Evolutionary conservation across 2,329 filamentous ascomycete genomes (phyloP).

Genomic region (Fusarium armeniacum): DNA sequence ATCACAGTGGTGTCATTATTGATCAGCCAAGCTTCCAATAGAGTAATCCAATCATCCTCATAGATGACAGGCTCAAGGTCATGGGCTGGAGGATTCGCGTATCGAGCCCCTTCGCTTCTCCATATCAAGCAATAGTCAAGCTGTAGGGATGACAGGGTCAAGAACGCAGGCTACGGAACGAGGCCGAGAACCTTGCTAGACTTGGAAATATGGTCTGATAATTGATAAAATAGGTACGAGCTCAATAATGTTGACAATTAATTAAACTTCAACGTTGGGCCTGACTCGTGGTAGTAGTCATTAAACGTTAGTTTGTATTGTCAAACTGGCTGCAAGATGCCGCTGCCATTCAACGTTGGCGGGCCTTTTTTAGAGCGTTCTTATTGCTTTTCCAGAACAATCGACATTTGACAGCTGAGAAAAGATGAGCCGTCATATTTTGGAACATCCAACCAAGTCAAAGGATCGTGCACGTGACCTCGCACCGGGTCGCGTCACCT

Average conservation of each 20-base stretch:
- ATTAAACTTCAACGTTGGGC: not conserved
- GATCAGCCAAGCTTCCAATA: conserved; percentile 35
- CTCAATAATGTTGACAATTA: not conserved
- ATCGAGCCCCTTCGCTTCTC: conserved; percentile 32
- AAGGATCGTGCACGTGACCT: conserved; percentile 48
- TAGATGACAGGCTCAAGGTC: not conserved
- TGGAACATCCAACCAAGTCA: no score
- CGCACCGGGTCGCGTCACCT: conserved; percentile 50
- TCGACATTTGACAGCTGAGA: conserved; percentile 16
- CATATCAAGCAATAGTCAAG: conserved; percentile 9
- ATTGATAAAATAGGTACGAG: conserved; percentile 1
- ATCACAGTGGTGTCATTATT: conserved; percentile 40
- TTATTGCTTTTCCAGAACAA: conserved; percentile 31
- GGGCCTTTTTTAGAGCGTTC: conserved; percentile 10
- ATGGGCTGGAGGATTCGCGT: conserved; percentile 20
- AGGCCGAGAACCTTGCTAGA: conserved; percentile 31
- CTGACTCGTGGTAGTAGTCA: conserved; percentile 7
- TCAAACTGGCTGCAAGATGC: conserved; percentile 35
- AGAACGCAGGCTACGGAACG: conserved; percentile 25
- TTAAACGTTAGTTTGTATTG: not conserved
- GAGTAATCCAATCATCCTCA: conserved; percentile 3
- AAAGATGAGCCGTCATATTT: conserved; percentile 40
- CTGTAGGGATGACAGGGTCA: conserved; percentile 3
- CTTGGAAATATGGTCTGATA: conserved; percentile 29
- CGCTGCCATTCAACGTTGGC: conserved; percentile 20